Conservation (phyloP, 2,329 filamentous ascomycete species). For the Aspergillus terreus region DNA sequence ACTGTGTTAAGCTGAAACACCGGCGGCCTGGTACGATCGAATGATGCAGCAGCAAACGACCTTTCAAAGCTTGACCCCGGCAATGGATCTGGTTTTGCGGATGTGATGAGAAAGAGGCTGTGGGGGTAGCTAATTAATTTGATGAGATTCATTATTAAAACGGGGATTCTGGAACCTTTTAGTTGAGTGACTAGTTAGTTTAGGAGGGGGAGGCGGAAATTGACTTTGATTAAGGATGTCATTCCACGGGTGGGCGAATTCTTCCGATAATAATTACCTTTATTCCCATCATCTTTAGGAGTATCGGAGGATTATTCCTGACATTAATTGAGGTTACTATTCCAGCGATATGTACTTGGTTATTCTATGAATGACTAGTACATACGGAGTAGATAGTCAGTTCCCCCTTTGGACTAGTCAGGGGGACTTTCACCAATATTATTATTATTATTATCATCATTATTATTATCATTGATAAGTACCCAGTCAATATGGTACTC, state of each 20-base stretch:
- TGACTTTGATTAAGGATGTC: slow-evolving; percentile 1
- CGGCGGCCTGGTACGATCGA: neutral
- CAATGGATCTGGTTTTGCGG: neutral
- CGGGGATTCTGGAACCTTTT: neutral
- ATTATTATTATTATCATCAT: no score
- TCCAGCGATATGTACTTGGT: no score
- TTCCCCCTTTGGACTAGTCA: neutral
- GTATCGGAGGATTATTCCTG: no score
- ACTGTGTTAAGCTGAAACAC: neutral
- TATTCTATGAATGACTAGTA: neutral
- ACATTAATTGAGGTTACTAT: no score
- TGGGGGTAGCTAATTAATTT: neutral
- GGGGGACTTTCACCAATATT: neutral
- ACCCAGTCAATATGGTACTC: no score
- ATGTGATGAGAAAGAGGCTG: neutral
- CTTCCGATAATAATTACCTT: no score
- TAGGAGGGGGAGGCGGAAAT: neutral
- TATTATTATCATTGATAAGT: no score
- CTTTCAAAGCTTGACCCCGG: neutral
- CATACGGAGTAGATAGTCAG: neutral
- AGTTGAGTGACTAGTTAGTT: no score
- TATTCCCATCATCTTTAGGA: no score
- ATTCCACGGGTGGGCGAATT: neutral
- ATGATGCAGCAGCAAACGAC: neutral
- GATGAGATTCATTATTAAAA: neutral